Evolutionary conservation across 139 green algal species (phyloP).

Genomic region (Trebouxia sp.): DNA sequence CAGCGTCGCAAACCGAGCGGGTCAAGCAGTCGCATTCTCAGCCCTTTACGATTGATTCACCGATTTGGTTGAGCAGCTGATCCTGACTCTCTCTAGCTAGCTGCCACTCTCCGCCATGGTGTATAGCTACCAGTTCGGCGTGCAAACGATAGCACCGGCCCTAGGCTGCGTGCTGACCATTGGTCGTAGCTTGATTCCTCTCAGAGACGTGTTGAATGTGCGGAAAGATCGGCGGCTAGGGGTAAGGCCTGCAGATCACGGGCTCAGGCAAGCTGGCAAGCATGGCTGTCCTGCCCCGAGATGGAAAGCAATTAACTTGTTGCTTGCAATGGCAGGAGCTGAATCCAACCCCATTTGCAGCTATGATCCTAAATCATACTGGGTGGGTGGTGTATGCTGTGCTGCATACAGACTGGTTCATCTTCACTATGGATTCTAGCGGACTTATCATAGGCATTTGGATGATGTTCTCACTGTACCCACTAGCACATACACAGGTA

Average conservation of each 20-base stretch:
- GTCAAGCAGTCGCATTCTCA: too few species aligned
- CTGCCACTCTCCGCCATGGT: not conserved
- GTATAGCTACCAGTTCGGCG: not conserved
- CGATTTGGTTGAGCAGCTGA: too few species aligned
- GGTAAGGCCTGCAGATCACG: not conserved
- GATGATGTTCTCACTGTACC: not conserved
- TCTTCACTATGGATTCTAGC: slow-evolving; percentile 6
- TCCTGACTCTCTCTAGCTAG: too few species aligned
- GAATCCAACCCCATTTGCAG: slow-evolving; percentile 15
- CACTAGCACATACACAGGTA: not conserved
- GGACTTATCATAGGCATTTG: slow-evolving; percentile 19
- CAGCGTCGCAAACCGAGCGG: too few species aligned
- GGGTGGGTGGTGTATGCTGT: slow-evolving; percentile 28
- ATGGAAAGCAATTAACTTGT: not conserved
- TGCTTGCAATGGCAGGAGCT: slow-evolving; percentile 9
- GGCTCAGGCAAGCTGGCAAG: not conserved
- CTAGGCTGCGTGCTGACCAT: not conserved
- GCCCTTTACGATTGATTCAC: too few species aligned
- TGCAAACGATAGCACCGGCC: not conserved
- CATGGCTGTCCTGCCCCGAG: not conserved
- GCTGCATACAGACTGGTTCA: slow-evolving; percentile 28
- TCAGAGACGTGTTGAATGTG: not conserved
- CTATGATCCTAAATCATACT: slow-evolving; percentile 22
- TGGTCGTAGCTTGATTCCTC: not conserved
- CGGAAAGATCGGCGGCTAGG: not conserved